These are phyloP conservation scores for Hericium coralloides DNA, from an alignment of 768 basidiomycete genomes.

Conservation along the genomic window DNA sequence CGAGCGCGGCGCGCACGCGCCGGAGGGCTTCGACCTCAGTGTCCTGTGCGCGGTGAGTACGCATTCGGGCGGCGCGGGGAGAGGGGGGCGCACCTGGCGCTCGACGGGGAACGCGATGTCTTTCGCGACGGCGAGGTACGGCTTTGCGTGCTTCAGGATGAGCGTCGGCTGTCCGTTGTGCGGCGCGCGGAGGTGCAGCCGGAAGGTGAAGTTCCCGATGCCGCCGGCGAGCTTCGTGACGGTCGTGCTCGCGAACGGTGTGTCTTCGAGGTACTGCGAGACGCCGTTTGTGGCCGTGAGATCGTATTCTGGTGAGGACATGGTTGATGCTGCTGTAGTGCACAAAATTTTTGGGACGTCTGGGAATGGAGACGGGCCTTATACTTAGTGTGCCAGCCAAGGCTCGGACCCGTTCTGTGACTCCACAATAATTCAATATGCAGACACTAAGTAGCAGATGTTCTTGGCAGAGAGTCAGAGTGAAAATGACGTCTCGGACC, in stretches of 20 bases:
- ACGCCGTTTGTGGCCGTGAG: conserved; percentile 25
- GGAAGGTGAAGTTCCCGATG: conserved; percentile 45
- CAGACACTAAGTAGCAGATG: no score
- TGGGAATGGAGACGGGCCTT: no score
- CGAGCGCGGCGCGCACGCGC: conserved; percentile 30
- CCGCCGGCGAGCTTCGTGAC: conserved; percentile 43
- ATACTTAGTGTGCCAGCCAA: no score
- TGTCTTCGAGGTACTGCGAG: conserved; percentile 35
- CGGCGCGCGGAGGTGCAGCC: conserved; percentile 34
- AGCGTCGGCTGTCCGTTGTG: conserved; percentile 36
- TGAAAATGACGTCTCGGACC: no score
- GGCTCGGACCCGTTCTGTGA: no score
- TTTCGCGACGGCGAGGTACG: conserved; percentile 15
- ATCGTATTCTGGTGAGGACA: conserved; percentile 5
- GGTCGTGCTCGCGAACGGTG: conserved; percentile 35
- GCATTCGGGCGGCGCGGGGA: no score
- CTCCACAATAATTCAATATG: no score
- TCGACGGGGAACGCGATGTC: conserved; percentile 29
- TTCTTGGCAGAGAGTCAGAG: no score
- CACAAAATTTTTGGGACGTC: no score
- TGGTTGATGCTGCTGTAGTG: no score
- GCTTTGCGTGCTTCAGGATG: conserved; percentile 50
- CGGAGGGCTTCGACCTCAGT: conserved; percentile 43
- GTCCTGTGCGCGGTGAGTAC: conserved; percentile 14
- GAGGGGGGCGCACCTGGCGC: conserved; percentile 39